phyloP scores from a whole-genome alignment of 208 protist species.

The Trypanosoma congolense region DNA sequence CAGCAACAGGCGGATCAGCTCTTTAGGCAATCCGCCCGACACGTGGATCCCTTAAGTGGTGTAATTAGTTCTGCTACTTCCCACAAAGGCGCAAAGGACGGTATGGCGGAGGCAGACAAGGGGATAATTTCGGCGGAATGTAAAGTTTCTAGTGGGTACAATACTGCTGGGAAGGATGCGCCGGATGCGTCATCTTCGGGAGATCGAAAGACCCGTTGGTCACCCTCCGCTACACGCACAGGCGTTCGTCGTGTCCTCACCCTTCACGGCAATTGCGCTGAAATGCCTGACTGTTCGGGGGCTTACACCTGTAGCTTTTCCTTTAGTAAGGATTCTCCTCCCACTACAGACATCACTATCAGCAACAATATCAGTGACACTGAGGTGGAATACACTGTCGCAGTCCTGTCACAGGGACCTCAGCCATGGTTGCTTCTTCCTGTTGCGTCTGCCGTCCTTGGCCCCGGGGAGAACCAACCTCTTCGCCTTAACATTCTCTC shows the following conservation, averaged over 20 bases:
- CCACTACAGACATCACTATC: slow-evolving; percentile 60
- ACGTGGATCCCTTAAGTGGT: background rate
- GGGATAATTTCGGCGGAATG: background rate
- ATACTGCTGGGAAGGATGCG: no score
- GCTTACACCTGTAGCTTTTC: slow-evolving; percentile 64
- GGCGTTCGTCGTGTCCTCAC: slow-evolving; percentile 28
- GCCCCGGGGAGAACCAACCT: slow-evolving; percentile 57
- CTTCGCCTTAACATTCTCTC: slow-evolving; percentile 69
- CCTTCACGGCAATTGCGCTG: slow-evolving; percentile 55
- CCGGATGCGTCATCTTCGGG: no score
- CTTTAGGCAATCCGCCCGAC: background rate
- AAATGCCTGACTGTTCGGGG: slow-evolving; percentile 35
- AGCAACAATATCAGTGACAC: slow-evolving; percentile 48
- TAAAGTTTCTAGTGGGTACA: background rate
- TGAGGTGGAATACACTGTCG: slow-evolving; percentile 58
- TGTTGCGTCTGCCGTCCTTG: slow-evolving; percentile 33
- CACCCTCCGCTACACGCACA: background rate
- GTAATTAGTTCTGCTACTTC: background rate
- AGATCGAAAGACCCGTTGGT: background rate
- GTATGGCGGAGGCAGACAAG: background rate
- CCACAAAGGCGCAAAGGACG: background rate
- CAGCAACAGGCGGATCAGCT: slow-evolving; percentile 10
- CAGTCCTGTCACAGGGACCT: slow-evolving; percentile 73
- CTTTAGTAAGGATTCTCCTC: slow-evolving; percentile 59
- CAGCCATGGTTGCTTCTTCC: slow-evolving; percentile 74